Evolutionary conservation across 192 early-diverging fungal genomes (phyloP).

Genomic region (Mortierella claussenii): DNA sequence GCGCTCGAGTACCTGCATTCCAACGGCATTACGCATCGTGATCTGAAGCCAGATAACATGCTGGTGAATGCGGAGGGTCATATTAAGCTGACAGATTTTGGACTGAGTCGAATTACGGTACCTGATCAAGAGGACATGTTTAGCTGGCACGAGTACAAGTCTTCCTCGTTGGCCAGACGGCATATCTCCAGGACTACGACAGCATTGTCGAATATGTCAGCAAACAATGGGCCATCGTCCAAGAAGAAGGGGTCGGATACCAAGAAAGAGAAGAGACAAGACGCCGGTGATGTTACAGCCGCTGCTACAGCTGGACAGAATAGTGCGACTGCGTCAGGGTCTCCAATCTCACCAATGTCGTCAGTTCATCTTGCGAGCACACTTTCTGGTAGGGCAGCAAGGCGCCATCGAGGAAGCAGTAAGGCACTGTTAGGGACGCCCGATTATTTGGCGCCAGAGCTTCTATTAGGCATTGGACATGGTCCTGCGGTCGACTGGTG

Average conservation of each 20-base stretch:
- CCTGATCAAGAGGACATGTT: constrained; percentile 58
- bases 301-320: no score
- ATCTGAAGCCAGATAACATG: constrained; percentile 87
- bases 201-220: neutral
- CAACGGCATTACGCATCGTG: constrained; percentile 91
- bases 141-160: constrained; percentile 43
- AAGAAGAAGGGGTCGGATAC: constrained; percentile 6
- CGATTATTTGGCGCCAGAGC: constrained; percentile 94
- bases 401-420: constrained; percentile 52
- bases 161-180: constrained; percentile 23
- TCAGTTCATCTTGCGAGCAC: constrained; percentile 9
- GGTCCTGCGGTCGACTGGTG: constrained; percentile 95
- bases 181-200: constrained; percentile 12
- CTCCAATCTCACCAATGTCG: neutral
- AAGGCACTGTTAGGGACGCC: constrained; percentile 85
- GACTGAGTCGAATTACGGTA: constrained; percentile 84
- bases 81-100: constrained; percentile 96
- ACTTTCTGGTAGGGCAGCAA: constrained; percentile 13
- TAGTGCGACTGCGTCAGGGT: no score
- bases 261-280: constrained; percentile 1
- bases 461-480: constrained; percentile 88
- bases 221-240: no score
- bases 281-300: neutral
- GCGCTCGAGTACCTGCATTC: constrained; percentile 92
- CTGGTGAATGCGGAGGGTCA: constrained; percentile 89